Conservation (phyloP, 2,329 filamentous ascomycete genomes). For the Monosporascus sp. region DNA sequence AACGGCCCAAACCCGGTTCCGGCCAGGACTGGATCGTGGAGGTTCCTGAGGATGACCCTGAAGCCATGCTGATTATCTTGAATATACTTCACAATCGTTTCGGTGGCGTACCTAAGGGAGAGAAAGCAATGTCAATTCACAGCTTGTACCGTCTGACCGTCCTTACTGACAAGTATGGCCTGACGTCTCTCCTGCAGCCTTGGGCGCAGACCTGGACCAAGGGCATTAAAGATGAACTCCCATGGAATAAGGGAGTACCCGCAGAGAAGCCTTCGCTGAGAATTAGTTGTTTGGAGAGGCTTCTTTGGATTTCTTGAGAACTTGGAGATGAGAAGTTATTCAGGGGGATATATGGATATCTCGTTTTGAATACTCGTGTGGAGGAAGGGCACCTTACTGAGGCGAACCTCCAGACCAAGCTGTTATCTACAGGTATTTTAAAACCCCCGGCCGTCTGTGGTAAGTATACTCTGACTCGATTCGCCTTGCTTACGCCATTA, state of each 20-base stretch:
- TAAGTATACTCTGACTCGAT: background rate
- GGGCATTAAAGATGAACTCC: background rate
- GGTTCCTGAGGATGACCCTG: slow-evolving; percentile 11
- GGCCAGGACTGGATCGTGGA: slow-evolving; percentile 10
- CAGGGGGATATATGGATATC: background rate
- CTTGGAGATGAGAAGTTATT: background rate
- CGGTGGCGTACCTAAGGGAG: slow-evolving; percentile 2
- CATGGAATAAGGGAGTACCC: too few relatives aligned
- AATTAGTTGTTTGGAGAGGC: background rate
- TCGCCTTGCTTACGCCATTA: background rate
- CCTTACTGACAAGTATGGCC: background rate
- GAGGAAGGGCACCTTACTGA: background rate
- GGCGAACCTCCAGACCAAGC: background rate
- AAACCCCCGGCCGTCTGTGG: background rate
- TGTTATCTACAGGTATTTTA: background rate
- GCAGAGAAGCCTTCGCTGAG: background rate
- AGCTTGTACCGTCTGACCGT: background rate
- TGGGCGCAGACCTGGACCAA: background rate
- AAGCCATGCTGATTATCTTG: slow-evolving; percentile 10
- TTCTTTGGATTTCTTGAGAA: background rate
- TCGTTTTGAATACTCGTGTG: background rate
- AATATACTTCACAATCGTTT: slow-evolving; percentile 13
- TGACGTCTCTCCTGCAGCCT: background rate
- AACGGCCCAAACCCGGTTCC: slow-evolving; percentile 1
- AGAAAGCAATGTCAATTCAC: background rate